Evolutionary conservation across 2,329 filamentous ascomycete species (phyloP), one percentile per base, ranked within the genome.

Genomic region (Purpureocillium takamizusanense): DNA sequence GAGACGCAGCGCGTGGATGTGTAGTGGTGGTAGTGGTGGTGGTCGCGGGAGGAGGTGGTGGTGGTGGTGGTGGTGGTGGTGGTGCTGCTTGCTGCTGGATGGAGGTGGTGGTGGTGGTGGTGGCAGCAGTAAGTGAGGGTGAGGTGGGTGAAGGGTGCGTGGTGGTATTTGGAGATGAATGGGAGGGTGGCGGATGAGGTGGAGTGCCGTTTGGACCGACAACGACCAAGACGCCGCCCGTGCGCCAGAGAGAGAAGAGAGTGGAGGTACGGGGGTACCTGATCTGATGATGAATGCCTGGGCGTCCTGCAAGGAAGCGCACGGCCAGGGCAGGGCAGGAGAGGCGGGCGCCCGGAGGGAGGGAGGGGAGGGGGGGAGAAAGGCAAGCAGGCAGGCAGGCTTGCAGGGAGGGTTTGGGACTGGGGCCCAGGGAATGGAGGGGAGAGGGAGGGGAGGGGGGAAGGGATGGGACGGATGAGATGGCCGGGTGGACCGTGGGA

Each of bases 401-500:
- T 25, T 5, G 21, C 21, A 25, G 21, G 21, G 21, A 25, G 21
- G 21, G 21, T n/a, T n/a, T 46, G 49, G 42, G 48, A 44, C 44
- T 43, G 47, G 47, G 50, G 48, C 25, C 33, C 36, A 42, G 46
- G 50, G 45, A 45, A 25, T 25, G 41, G 49, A 43, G 43, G 46
- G 46, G 47, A 48, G 44, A 50, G 10, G 21, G 48, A 47, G 47
- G 48, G 51, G 44, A 41, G 40, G 44, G 39, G 16, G 34, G 39
- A 34, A 28, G 30, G 37, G 30, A 32, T 30, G 31, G 27, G 7
- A 25, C 29, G 25, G 29, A 15, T 35, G 31, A 33, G 36, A 33
- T 40, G 39, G 42, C 37, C 36, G 42, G 44, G 39, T 41, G 40
- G 41, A 47, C 10, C 37, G 42, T 42, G 49, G 21, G 21, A 25